Evolutionary conservation across 2,329 filamentous ascomycete species (phyloP).

Genomic region (Arthrinium puccinioides): DNA sequence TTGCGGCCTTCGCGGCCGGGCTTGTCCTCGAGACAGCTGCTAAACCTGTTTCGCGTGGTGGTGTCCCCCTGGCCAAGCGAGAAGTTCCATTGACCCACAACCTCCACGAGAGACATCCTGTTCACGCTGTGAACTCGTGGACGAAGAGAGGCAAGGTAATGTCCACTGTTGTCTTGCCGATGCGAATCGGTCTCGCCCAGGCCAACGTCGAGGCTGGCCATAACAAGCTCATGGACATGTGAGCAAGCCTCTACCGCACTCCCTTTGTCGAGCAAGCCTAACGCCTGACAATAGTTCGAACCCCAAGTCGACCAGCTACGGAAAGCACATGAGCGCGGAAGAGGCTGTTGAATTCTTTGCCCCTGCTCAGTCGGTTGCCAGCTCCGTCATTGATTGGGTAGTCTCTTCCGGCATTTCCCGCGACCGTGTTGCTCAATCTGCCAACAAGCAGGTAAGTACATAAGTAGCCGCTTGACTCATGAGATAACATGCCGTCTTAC

Average conservation of each 20-base stretch:
- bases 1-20: conserved; percentile 10
- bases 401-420: conserved; percentile 19
- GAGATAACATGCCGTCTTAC: too few species aligned
- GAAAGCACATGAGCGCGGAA: conserved; percentile 28
- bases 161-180: conserved; percentile 17
- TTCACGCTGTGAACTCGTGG: conserved; percentile 17
- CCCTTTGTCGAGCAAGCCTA: not conserved
- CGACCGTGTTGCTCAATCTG: conserved; percentile 13
- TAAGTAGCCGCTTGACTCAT: not conserved
- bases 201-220: conserved; percentile 22
- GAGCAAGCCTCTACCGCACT: conserved; percentile 2
- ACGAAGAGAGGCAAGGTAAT: conserved; percentile 16
- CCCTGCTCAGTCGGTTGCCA: conserved; percentile 22
- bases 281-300: conserved; percentile 11
- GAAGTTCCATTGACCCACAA: conserved; percentile 16
- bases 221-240: conserved; percentile 23
- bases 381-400: conserved; percentile 24
- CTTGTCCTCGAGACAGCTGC: conserved; percentile 11
- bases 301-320: conserved; percentile 22
- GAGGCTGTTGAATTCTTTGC: conserved; percentile 31
- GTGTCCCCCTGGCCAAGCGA: conserved; percentile 6
- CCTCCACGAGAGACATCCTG: conserved; percentile 23
- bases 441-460: conserved; percentile 16
- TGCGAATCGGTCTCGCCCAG: conserved; percentile 25
- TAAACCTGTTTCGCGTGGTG: conserved; percentile 7